A percentile compares a stretch with the other conserved stretches of the same genome.
Evolutionary conservation across 257 asterid species (phyloP).

Genomic region (Lycium ferocissimum): DNA sequence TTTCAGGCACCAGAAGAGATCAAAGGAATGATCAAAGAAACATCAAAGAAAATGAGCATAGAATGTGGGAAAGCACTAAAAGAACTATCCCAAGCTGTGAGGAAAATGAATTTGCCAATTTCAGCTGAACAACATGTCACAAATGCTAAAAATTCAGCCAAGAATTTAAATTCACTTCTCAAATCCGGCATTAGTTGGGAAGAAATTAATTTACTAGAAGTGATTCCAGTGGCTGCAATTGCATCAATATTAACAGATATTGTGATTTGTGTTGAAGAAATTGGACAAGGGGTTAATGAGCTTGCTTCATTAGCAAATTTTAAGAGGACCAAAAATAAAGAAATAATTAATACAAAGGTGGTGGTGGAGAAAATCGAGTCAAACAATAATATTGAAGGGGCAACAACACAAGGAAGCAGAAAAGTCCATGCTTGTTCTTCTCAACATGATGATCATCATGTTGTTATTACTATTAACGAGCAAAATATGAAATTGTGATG

Average conservation of each 20-base stretch:
- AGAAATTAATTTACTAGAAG: slow-evolving; percentile 44
- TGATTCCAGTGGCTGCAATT: slow-evolving; percentile 59
- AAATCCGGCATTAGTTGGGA: slow-evolving; percentile 47
- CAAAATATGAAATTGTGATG: slow-evolving; percentile 10
- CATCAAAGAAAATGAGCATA: slow-evolving; percentile 52
- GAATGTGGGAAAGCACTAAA: slow-evolving; percentile 71
- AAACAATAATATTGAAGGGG: background rate
- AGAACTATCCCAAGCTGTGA: slow-evolving; percentile 54
- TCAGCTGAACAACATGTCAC: slow-evolving; percentile 43
- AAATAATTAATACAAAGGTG: background rate
- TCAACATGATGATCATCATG: background rate
- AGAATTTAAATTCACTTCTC: slow-evolving; percentile 52
- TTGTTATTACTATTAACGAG: slow-evolving; percentile 21
- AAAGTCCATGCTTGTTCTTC: background rate
- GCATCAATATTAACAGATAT: slow-evolving; percentile 63
- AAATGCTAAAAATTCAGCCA: slow-evolving; percentile 51
- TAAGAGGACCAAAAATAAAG: slow-evolving; percentile 24
- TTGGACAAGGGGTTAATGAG: slow-evolving; percentile 61
- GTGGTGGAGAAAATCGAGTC: slow-evolving; percentile 5
- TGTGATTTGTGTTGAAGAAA: slow-evolving; percentile 50
- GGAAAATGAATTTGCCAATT: slow-evolving; percentile 57
- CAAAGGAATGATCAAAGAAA: slow-evolving; percentile 40
- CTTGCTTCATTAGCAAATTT: slow-evolving; percentile 68
- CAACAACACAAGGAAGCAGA: too few species aligned
- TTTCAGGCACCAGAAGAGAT: slow-evolving; percentile 61